Evolutionary conservation across 179 eudicot genomes (phyloP), one percentile per base, ranked within the genome.

Genomic region (Silene coronaria): DNA sequence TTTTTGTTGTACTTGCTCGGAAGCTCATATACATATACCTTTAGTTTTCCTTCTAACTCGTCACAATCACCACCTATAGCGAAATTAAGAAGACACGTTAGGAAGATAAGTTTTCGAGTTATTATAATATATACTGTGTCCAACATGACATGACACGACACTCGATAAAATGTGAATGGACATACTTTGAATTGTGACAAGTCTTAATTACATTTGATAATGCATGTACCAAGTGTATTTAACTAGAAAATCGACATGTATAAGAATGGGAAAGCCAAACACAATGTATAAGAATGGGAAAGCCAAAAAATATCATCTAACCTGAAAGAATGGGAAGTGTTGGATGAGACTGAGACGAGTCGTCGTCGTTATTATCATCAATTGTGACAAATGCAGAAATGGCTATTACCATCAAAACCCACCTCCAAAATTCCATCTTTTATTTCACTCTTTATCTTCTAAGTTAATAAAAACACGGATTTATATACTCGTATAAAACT

Each of bases 1-100:
- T 91, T 91, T 76, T 88, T 93, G 94, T 93, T 91, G 85, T 93
- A 93, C 87, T 93, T 93, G 87, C 95, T 93, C 11, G 97, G 97
- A 74, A 93, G 91, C 88, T 93, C 97, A 30, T 93, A 93, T 10
- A 93, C 96, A 76, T 88, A 93, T 55, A 93, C 97, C 86, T 91
- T 93, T 73, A 93, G 78, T 76, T 91, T 86, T 81, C 96, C 97
- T 76, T 93, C 96, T 84, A 91, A 73, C 46, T 91, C 97, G 87
- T 91, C 95, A 77, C 96, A 93, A 62, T 92, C 95, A 71, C 96
- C 91, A 79, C 97, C 97, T 92, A 79, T 55, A 57, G 6, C 69
- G 21, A 57, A 74, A 77, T 65, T 69, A 78, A 45, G 63, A 70
- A 51, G 32, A 72, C 16, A 46, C 22, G 58, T 60, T 1, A 21